phyloP scores from a whole-genome alignment of 1,284 basidiomycete species.

The Moesziomyces parantarcticus region DNA sequence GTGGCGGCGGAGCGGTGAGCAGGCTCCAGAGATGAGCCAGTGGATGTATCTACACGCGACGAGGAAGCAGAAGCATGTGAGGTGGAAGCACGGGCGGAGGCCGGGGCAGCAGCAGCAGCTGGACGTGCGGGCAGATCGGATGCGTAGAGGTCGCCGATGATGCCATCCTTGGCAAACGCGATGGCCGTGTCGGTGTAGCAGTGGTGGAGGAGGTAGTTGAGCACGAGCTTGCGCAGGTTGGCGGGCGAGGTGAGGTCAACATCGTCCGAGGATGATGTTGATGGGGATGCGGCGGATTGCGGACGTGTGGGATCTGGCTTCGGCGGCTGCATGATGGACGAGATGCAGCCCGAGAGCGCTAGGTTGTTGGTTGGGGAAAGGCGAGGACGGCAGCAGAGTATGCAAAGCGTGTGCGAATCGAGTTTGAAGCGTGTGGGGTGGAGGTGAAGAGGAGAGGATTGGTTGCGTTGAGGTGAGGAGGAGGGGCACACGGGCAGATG shows the following conservation, averaged over 20 bases:
- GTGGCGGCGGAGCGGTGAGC: not conserved
- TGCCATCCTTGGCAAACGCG: conserved; percentile 77
- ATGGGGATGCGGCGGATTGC: conserved; percentile 11
- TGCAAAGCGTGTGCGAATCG: too few relatives aligned
- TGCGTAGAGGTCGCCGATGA: conserved; percentile 39
- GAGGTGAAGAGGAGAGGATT: not conserved
- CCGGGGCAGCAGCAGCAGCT: too few relatives aligned
- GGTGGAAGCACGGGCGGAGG: conserved; percentile 2
- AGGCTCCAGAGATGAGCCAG: conserved; percentile 1
- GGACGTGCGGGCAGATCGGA: conserved; percentile 4
- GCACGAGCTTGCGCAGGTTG: conserved; percentile 73
- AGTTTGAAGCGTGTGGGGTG: too few relatives aligned
- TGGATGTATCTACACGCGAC: conserved; percentile 6
- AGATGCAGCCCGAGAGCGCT: conserved; percentile 1
- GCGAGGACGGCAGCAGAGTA: too few relatives aligned
- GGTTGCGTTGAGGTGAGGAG: too few relatives aligned
- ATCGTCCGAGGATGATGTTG: conserved; percentile 31
- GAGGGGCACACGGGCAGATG: too few relatives aligned
- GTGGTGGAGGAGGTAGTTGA: conserved; percentile 82
- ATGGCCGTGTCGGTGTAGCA: conserved; percentile 78
- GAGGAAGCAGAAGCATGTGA: conserved; percentile 15
- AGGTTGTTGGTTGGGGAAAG: not conserved
- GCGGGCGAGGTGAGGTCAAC: conserved; percentile 46
- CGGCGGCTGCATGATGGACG: conserved; percentile 27
- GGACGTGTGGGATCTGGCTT: conserved; percentile 11